Conservation (phyloP, 2,329 filamentous ascomycete genomes). For the Macrophomina tecta region DNA sequence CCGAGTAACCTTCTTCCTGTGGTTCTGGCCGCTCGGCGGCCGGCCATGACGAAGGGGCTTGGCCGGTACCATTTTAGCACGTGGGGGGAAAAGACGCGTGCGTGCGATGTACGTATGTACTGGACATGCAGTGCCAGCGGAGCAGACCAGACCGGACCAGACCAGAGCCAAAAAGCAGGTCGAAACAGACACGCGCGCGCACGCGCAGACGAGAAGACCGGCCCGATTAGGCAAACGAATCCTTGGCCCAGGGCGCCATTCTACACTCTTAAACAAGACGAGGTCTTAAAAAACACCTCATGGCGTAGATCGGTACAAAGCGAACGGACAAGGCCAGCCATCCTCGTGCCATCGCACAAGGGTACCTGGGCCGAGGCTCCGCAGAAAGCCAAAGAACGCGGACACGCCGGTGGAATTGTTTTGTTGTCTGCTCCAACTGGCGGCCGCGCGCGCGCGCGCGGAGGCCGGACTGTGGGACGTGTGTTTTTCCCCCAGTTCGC, state of each 20-base stretch:
- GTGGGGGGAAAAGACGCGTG: too few species aligned
- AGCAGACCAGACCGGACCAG: not conserved
- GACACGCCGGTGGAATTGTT: not conserved
- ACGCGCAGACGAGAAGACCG: not conserved
- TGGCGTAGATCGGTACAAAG: not conserved
- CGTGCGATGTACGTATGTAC: too few species aligned
- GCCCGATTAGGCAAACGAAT: slow-evolving; percentile 16
- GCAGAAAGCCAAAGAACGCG: not conserved
- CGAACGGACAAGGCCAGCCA: not conserved
- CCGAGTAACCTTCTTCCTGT: not conserved
- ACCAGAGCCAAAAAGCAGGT: not conserved
- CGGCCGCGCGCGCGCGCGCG: not conserved
- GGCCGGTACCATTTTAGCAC: too few species aligned
- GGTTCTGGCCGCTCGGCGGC: too few species aligned
- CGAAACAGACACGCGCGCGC: not conserved
- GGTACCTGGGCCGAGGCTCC: too few species aligned
- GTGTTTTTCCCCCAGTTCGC: not conserved
- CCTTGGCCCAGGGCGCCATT: not conserved
- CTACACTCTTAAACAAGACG: not conserved
- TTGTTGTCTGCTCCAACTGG: not conserved
- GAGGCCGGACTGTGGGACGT: slow-evolving; percentile 17
- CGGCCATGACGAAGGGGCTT: too few species aligned
- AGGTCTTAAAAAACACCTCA: not conserved
- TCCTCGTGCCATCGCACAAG: too few species aligned
- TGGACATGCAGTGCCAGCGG: too few species aligned